Evolutionary conservation across 306 rosid species (phyloP).

Genomic region (Trifolium subterraneum): DNA sequence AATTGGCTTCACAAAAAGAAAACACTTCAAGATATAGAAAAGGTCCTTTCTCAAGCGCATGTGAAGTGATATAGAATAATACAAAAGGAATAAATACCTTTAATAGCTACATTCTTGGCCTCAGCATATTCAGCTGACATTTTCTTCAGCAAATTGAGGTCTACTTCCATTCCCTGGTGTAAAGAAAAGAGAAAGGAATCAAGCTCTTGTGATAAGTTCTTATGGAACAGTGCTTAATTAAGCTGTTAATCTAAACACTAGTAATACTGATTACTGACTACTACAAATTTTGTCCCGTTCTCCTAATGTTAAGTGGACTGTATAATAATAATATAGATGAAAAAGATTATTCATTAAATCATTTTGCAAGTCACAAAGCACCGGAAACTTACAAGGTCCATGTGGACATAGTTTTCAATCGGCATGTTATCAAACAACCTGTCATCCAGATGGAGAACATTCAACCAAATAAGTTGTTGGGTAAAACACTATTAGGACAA

Average conservation of each 20-base stretch:
- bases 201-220: not conserved
- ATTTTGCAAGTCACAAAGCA: constrained; percentile 27
- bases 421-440: constrained; percentile 63
- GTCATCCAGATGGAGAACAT: constrained; percentile 42
- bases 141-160: constrained; percentile 57
- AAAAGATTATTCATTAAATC: constrained; percentile 3
- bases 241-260: not conserved
- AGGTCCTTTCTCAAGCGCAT: not conserved
- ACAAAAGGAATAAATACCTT: constrained; percentile 50
- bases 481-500: constrained; percentile 17
- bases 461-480: constrained; percentile 32
- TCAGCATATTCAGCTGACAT: constrained; percentile 72
- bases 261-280: not conserved
- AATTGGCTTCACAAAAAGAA: constrained; percentile 7
- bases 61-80: constrained; percentile 11
- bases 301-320: constrained; percentile 13
- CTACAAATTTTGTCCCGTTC: not conserved
- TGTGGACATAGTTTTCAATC: constrained; percentile 58
- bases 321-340: not conserved
- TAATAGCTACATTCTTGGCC: constrained; percentile 68
- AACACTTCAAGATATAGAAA: constrained; percentile 17
- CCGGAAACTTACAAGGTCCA: constrained; percentile 74
- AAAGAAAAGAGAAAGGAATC: constrained; percentile 9
- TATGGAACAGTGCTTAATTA: not conserved
- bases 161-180: constrained; percentile 69